Percentiles rank a stretch among this genome's conserved stretches.
phyloP scores from a whole-genome alignment of 768 basidiomycete species.

The Suillus placidus region DNA sequence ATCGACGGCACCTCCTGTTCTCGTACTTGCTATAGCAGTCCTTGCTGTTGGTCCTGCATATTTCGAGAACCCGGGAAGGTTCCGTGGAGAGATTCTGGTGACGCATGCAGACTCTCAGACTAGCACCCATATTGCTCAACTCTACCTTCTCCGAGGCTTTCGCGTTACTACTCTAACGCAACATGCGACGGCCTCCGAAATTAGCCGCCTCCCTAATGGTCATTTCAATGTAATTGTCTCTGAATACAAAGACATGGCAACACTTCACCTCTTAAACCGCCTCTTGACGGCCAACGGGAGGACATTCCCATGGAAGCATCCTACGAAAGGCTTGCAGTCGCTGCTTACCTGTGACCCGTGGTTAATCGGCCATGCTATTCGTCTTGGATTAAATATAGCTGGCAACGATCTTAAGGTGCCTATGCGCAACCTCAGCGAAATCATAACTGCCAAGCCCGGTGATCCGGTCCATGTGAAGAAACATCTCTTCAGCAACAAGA shows the following conservation, averaged over 20 bases:
- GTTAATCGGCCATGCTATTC: not conserved
- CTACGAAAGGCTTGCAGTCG: not conserved
- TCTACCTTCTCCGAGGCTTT: not conserved
- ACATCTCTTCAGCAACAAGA: conserved; percentile 34
- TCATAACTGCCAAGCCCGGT: not conserved
- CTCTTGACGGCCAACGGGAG: not conserved
- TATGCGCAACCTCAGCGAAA: not conserved
- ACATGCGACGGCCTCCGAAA: not conserved
- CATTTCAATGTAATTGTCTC: not conserved
- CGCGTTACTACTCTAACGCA: not conserved
- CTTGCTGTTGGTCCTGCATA: conserved; percentile 1
- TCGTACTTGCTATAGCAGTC: not conserved
- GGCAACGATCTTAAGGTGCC: not conserved
- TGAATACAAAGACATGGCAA: not conserved
- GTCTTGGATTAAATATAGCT: not conserved
- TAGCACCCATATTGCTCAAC: not conserved
- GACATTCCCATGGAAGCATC: conserved; percentile 1
- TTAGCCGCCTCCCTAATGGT: not conserved
- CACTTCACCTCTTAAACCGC: not conserved
- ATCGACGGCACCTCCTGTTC: not conserved
- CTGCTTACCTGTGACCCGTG: conserved; percentile 2
- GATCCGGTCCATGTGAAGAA: conserved; percentile 7
- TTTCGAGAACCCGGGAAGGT: not conserved
- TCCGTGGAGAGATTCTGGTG: conserved; percentile 4
- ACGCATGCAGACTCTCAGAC: conserved; percentile 3